These are phyloP conservation scores for Cystoderma amianthinum DNA, from an alignment of 768 basidiomycete genomes.

Conservation along the genomic window DNA sequence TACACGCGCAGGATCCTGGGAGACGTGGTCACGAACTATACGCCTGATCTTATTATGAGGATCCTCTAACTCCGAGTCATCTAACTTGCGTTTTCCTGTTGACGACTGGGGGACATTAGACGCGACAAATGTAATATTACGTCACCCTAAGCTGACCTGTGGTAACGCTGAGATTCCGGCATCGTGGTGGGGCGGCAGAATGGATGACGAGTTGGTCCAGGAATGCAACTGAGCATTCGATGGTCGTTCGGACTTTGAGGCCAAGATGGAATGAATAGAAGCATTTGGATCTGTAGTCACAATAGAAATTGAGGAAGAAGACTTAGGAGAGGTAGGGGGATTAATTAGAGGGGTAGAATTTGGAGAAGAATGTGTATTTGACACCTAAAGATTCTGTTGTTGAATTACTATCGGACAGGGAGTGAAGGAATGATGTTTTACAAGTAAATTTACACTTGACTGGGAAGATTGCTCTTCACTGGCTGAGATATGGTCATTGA, in stretches of 20 bases:
- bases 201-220: slow-evolving; percentile 23
- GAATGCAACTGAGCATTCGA: slow-evolving; percentile 32
- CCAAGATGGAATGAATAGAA: slow-evolving; percentile 44
- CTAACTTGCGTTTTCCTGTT: slow-evolving; percentile 70
- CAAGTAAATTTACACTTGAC: slow-evolving; percentile 16
- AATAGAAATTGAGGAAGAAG: slow-evolving; percentile 10
- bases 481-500: slow-evolving; percentile 13
- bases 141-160: slow-evolving; percentile 34
- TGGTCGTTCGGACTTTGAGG: slow-evolving; percentile 36
- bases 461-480: slow-evolving; percentile 9
- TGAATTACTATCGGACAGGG: slow-evolving; percentile 15
- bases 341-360: slow-evolving; percentile 7
- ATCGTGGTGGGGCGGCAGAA: slow-evolving; percentile 20
- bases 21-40: slow-evolving; percentile 77
- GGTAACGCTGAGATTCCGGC: slow-evolving; percentile 17
- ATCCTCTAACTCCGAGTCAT: slow-evolving; percentile 56
- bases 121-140: slow-evolving; percentile 3
- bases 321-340: slow-evolving; percentile 17
- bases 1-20: slow-evolving; percentile 66
- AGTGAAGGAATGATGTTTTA: slow-evolving; percentile 20
- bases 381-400: slow-evolving; percentile 20
- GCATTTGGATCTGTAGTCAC: slow-evolving; percentile 33
- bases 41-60: slow-evolving; percentile 77
- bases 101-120: slow-evolving; percentile 22
- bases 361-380: slow-evolving; percentile 17